Evolutionary conservation across 345 rosid genomes (phyloP), one percentile per base, ranked within the genome.

Genomic region (Brassica rapa): DNA sequence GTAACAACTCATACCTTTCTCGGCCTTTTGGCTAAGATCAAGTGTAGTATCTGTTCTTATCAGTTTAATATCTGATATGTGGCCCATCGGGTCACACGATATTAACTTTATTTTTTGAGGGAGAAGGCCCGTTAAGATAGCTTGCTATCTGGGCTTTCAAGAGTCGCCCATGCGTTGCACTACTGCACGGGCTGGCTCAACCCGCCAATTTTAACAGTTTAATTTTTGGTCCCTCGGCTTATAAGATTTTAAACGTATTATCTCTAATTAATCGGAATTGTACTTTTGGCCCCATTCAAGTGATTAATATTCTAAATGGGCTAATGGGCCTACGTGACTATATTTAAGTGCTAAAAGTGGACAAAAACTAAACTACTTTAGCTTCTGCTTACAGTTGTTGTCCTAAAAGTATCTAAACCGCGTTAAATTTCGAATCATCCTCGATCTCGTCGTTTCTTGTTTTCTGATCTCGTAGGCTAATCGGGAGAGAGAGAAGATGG

Each of bases 21-120:
- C 88, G 87, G 88, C 89, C 86, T 87, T 87, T 87, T 87, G 89
- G 89, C 88, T 87, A 85, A 87, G 88, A 87, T 85, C 88, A 85
- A 87, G 84, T 85, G 86, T 87, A 85, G 85, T 87, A 85, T 85
- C 83, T 87, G 87, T 87, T 85, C 87, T 87, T 87, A 85, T 85
- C 88, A 83, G 86, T 85, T 85, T 87, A 85, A 87, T 87, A 87
- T 87, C 87, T 86, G 86, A 85, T 86, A 86, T 76, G 84, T 73
- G 81, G 77, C n/a, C 49, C 80, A 80, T 80, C 59, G 73, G 76
- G 1, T 9, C 70, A 43, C 69, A 75, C 76, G 83, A 80, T 75
- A 81, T 75, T 81, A 81, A 76, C 66, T 79, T 61, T 73, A 73
- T 68, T 73, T 68, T 73, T 79, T 16, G 5, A 70, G 49, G 75